Evolutionary conservation across 2,329 filamentous ascomycete species (phyloP).

Genomic region (Hymenotorrendiella dingleyae): DNA sequence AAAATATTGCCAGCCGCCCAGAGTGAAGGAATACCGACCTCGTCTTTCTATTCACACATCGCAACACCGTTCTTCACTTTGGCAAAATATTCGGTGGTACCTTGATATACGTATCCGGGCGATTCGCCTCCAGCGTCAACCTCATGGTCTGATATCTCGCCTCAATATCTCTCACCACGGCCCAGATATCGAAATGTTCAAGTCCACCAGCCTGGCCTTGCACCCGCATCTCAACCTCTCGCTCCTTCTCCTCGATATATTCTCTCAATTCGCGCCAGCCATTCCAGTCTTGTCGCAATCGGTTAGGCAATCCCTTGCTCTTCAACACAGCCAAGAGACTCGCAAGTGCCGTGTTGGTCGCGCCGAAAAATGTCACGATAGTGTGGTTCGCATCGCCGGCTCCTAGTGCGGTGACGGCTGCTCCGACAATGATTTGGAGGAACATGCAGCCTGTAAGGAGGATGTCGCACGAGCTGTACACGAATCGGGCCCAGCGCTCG

Average conservation of each 20-base stretch:
- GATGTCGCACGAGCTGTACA: slow-evolving; percentile 30
- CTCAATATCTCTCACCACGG: slow-evolving; percentile 12
- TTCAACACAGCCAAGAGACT: slow-evolving; percentile 52
- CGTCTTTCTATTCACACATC: too few relatives aligned
- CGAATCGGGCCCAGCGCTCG: slow-evolving; percentile 27
- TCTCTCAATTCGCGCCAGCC: slow-evolving; percentile 42
- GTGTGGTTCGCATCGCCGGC: slow-evolving; percentile 41
- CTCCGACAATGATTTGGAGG: slow-evolving; percentile 41
- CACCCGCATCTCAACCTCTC: slow-evolving; percentile 31
- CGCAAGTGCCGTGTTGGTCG: slow-evolving; percentile 56
- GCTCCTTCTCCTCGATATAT: slow-evolving; percentile 46
- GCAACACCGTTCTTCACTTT: too few relatives aligned
- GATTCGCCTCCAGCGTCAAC: slow-evolving; percentile 37
- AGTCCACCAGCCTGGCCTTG: slow-evolving; percentile 38
- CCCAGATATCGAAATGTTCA: slow-evolving; percentile 25
- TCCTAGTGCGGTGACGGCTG: slow-evolving; percentile 41
- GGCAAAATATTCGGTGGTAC: slow-evolving; percentile 5
- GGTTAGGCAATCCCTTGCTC: slow-evolving; percentile 42
- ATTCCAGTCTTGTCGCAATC: slow-evolving; percentile 39
- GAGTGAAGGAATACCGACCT: too few relatives aligned
- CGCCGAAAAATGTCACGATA: slow-evolving; percentile 51
- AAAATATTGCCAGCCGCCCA: too few relatives aligned
- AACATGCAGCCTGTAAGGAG: slow-evolving; percentile 39
- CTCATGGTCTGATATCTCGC: slow-evolving; percentile 39
- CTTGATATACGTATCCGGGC: slow-evolving; percentile 34